phyloP scores from a whole-genome alignment of 176 grass and related monocot genomes.

The Poa pratensis region DNA sequence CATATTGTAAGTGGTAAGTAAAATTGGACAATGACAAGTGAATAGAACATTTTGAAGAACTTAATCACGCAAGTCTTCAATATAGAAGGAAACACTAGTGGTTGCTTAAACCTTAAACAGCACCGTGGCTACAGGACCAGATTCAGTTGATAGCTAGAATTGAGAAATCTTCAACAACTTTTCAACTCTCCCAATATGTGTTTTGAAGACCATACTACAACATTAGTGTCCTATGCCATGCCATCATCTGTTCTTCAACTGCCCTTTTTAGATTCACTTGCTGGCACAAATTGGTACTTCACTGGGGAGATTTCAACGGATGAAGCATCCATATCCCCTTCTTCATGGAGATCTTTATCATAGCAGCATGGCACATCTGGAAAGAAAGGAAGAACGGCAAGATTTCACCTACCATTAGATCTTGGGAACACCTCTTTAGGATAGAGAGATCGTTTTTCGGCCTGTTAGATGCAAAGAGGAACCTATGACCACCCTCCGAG shows the following conservation, averaged over 20 bases:
- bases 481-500: not conserved
- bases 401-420: not conserved
- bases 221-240: not conserved
- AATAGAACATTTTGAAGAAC: slow-evolving; percentile 38
- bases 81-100: slow-evolving; percentile 40
- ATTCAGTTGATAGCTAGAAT: slow-evolving; percentile 37
- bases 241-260: not conserved
- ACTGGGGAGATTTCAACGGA: not conserved
- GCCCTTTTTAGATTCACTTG: not conserved
- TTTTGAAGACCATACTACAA: slow-evolving; percentile 24
- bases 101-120: slow-evolving; percentile 26
- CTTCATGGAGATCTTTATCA: slow-evolving; percentile 7
- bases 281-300: slow-evolving; percentile 1
- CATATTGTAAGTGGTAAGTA: slow-evolving; percentile 15
- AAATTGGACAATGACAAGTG: not conserved
- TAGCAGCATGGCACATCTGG: not conserved
- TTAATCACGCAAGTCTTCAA: slow-evolving; percentile 29
- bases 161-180: slow-evolving; percentile 40
- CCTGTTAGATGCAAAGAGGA: not conserved
- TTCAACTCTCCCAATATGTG: slow-evolving; percentile 25
- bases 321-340: not conserved
- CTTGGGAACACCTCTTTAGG: not conserved
- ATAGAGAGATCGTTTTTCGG: not conserved
- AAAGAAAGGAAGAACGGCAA: not conserved
- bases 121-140: slow-evolving; percentile 35